phyloP scores from a whole-genome alignment of 306 rosid genomes.

The Fragaria ananassa region DNA sequence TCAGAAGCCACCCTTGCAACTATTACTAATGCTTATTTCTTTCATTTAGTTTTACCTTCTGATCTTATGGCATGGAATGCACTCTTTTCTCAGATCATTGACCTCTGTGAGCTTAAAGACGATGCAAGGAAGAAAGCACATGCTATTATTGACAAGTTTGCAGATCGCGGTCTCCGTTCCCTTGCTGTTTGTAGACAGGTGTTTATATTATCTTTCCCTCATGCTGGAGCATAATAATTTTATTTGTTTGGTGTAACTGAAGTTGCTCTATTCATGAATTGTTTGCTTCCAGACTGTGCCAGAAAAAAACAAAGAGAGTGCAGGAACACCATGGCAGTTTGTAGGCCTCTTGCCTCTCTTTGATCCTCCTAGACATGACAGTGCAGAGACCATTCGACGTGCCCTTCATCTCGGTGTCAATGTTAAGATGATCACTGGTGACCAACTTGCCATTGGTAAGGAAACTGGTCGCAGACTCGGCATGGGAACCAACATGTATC shows the following conservation, averaged over 20 bases:
- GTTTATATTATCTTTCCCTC: not conserved
- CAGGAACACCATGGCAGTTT: slow-evolving; percentile 77
- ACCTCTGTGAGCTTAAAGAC: slow-evolving; percentile 60
- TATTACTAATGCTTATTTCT: not conserved
- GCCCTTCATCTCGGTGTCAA: slow-evolving; percentile 84
- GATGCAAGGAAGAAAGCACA: slow-evolving; percentile 58
- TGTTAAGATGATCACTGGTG: slow-evolving; percentile 95
- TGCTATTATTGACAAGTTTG: slow-evolving; percentile 78
- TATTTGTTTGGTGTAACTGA: not conserved
- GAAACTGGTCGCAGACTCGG: slow-evolving; percentile 96
- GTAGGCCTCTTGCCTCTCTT: slow-evolving; percentile 89
- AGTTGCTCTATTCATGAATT: slow-evolving; percentile 6
- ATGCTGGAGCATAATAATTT: not conserved
- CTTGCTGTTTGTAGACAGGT: slow-evolving; percentile 70
- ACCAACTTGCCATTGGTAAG: slow-evolving; percentile 87
- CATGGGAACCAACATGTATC: slow-evolving; percentile 98
- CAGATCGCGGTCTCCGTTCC: slow-evolving; percentile 88
- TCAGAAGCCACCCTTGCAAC: slow-evolving; percentile 7
- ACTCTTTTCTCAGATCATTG: slow-evolving; percentile 55
- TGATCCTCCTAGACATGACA: slow-evolving; percentile 94
- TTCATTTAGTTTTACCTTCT: not conserved
- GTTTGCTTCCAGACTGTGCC: slow-evolving; percentile 48
- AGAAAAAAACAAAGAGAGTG: slow-evolving; percentile 63
- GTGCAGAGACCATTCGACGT: slow-evolving; percentile 84
- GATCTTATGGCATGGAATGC: not conserved